A percentile compares a stretch with the other conserved stretches of the same genome.
These are phyloP conservation scores for Glycine tomentella DNA, from an alignment of 306 rosid genomes.

Conservation along the genomic window DNA sequence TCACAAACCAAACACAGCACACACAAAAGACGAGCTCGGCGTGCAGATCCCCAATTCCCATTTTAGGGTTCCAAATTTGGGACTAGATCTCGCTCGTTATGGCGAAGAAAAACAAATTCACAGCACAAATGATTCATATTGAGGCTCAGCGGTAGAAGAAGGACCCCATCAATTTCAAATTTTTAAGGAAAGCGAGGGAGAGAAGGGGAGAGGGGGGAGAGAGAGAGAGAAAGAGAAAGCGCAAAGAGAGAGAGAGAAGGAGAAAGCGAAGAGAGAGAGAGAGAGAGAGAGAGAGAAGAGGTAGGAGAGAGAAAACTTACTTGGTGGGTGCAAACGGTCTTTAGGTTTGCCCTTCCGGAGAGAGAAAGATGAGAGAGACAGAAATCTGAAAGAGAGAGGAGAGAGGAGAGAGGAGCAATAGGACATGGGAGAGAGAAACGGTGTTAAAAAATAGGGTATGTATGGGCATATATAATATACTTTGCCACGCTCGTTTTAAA, in stretches of 20 bases:
- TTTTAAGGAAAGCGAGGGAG: conserved; percentile 53
- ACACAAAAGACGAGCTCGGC: not conserved
- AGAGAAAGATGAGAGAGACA: conserved; percentile 67
- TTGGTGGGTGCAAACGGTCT: conserved; percentile 99
- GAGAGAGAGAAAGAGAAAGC: conserved; percentile 22
- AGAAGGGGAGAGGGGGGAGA: not conserved
- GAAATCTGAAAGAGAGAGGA: conserved; percentile 69
- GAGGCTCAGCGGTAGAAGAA: conserved; percentile 68
- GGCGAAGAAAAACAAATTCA: conserved; percentile 38
- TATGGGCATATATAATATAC: conserved; percentile 42
- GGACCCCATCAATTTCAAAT: conserved; percentile 81
- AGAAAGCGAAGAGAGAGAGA: conserved; percentile 42
- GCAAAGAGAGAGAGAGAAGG: conserved; percentile 38
- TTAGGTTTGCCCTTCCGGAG: conserved; percentile 99
- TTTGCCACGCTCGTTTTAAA: conserved; percentile 19
- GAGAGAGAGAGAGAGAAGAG: conserved; percentile 48
- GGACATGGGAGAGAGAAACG: conserved; percentile 44
- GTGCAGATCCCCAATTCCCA: conserved; percentile 56
- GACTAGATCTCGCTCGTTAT: conserved; percentile 52
- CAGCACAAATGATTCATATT: conserved; percentile 45
- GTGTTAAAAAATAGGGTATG: conserved; percentile 51
- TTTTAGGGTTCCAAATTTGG: conserved; percentile 39
- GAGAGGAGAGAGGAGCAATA: conserved; percentile 46
- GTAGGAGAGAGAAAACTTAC: conserved; percentile 90
- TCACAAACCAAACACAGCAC: conserved; percentile 34